phyloP scores from a whole-genome alignment of 192 early-diverging fungal species.

The Allomyces arbusculus region DNA sequence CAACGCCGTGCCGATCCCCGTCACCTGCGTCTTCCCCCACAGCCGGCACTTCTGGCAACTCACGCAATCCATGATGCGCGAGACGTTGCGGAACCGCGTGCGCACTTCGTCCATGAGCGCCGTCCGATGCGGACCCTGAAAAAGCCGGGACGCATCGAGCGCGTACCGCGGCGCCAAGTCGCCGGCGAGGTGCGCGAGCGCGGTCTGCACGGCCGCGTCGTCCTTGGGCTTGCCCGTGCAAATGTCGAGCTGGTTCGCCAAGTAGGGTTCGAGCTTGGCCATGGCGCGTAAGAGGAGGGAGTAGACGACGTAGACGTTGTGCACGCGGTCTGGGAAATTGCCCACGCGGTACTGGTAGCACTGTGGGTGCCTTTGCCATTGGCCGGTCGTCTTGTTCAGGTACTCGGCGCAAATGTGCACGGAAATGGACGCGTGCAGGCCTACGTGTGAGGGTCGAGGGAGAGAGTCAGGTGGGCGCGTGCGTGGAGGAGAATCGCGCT shows the following conservation, averaged over 20 bases:
- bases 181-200: constrained; percentile 33
- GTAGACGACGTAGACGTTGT: constrained; percentile 93
- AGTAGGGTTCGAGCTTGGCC: constrained; percentile 41
- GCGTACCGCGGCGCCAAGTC: constrained; percentile 47
- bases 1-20: constrained; percentile 87
- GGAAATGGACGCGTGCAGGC: constrained; percentile 89
- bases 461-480: constrained; percentile 13
- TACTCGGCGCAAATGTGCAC: constrained; percentile 93
- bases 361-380: constrained; percentile 74
- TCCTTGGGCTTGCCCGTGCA: constrained; percentile 40
- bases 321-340: constrained; percentile 67
- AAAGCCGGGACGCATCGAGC: constrained; percentile 81
- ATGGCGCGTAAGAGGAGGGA: constrained; percentile 67
- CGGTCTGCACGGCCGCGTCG: constrained; percentile 29
- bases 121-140: constrained; percentile 38
- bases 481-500: background rate
- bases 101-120: constrained; percentile 70
- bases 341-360: constrained; percentile 83
- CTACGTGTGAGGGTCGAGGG: constrained; percentile 12
- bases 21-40: constrained; percentile 94
- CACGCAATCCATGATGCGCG: constrained; percentile 97
- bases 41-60: constrained; percentile 95
- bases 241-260: constrained; percentile 49
- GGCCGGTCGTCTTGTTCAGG: constrained; percentile 65
- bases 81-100: constrained; percentile 84